phyloP scores from a whole-genome alignment of 2,329 filamentous ascomycete genomes.

The Rachicladosporium sp. region DNA sequence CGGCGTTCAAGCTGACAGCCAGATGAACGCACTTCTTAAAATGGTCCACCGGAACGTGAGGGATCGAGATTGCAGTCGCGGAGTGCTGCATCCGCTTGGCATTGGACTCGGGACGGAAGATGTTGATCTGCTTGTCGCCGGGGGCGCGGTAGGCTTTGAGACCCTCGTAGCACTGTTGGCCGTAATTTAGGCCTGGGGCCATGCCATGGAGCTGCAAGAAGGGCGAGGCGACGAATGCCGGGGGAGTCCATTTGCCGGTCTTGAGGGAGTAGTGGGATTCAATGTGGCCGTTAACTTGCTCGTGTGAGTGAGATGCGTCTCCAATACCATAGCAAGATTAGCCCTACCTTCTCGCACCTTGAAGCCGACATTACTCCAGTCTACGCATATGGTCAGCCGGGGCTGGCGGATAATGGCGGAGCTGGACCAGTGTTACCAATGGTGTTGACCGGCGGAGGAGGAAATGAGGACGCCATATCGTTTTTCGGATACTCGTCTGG shows the following conservation, averaged over 20 bases:
- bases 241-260: constrained; percentile 65
- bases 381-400: constrained; percentile 28
- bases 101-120: constrained; percentile 83
- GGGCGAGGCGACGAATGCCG: constrained; percentile 69
- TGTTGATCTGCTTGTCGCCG: constrained; percentile 54
- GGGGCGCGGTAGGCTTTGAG: constrained; percentile 87
- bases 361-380: constrained; percentile 92
- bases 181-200: constrained; percentile 91
- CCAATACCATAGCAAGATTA: not conserved
- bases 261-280: constrained; percentile 70
- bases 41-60: constrained; percentile 60
- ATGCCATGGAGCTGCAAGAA: constrained; percentile 87
- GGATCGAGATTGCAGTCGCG: constrained; percentile 71
- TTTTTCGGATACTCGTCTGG: not conserved
- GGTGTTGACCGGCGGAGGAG: constrained; percentile 63
- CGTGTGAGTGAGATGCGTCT: not conserved
- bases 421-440: constrained; percentile 41
- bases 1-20: constrained; percentile 79
- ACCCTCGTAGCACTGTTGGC: constrained; percentile 96
- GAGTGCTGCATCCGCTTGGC: constrained; percentile 75
- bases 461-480: constrained; percentile 43
- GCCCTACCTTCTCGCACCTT: constrained; percentile 69
- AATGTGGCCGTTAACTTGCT: constrained; percentile 82
- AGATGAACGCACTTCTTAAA: constrained; percentile 68
- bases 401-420: not conserved